Base-by-base conservation (phyloP, 2,329 filamentous ascomycete species). In the Alternaria brassicae region DNA sequence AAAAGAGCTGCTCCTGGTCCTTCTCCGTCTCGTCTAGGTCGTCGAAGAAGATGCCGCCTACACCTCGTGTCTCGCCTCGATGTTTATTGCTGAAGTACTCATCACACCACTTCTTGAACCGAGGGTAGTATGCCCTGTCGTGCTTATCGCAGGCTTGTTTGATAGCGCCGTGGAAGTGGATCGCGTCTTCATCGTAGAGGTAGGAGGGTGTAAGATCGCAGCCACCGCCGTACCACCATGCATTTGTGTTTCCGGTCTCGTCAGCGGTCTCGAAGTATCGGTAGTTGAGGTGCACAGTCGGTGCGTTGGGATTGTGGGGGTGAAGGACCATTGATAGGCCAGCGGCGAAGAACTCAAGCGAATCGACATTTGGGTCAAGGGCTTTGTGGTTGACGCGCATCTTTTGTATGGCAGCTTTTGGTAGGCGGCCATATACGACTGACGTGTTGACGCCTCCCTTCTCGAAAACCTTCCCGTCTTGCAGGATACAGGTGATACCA, bases 31-130 rank as follows among this genome's bases (percentile, higher is more conserved):
- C 91, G 77, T 99, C 95, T 13, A 99, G 84, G 77, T 99, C 95
- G 79, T 99, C 95, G 74, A 99, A 99, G 86, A 99, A 99, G 79
- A 99, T 98, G 53, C 95, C 95, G 53, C 95, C 95, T 32, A 99
- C 82, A 56, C 95, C 95, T 48, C 95, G 90, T 45, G 88, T 84
- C 81, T 99, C 95, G 59, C 87, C 86, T 45, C 95, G 88, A 81
- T 99, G 95, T 77, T 93, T 94, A 79, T 97, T 91, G 82, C 86
- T 89, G 81, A 99, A 99, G 82, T 99, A 99, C 71, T 96, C 88
- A 78, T 99, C 95, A 78, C 95, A 99, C 95, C 95, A 99, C 75
- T 91, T 89, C 83, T 99, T 99, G 86, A 98, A 99, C 53, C 89
- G 88, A 12, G 92, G 89, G 78, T 96, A 99, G 83, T 97, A 99